A percentile compares a stretch with the other conserved stretches of the same genome.
phyloP scores from a whole-genome alignment of 257 asterid species.

The Pogostemon cablin region DNA sequence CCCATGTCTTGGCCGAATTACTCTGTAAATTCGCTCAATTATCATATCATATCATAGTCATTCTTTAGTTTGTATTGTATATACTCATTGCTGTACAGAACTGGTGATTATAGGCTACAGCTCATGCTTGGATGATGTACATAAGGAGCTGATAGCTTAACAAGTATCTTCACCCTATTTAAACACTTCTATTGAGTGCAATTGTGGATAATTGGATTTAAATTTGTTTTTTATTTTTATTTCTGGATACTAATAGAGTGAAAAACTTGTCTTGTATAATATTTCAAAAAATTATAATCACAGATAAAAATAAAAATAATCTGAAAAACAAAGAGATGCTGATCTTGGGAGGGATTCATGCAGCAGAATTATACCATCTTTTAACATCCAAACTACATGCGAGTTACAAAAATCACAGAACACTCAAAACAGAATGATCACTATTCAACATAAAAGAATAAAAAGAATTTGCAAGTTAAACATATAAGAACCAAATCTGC shows the following conservation, averaged over 20 bases:
- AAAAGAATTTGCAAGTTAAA: conserved; percentile 43
- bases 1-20: conserved; percentile 13
- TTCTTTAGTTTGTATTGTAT: conserved; percentile 33
- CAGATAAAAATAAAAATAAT: neutral
- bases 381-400: conserved; percentile 29
- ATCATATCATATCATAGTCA: neutral
- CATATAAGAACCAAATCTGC: conserved; percentile 35
- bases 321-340: neutral
- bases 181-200: conserved; percentile 5
- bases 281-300: too few relatives aligned
- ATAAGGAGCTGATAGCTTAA: conserved; percentile 7
- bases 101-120: conserved; percentile 4
- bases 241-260: neutral
- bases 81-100: conserved; percentile 35
- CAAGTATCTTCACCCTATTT: neutral
- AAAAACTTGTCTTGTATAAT: too few relatives aligned
- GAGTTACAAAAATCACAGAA: conserved; percentile 34
- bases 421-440: conserved; percentile 27
- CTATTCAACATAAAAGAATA: conserved; percentile 44
- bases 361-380: conserved; percentile 21
- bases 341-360: neutral
- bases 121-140: neutral
- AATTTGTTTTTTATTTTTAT: neutral
- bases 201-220: neutral
- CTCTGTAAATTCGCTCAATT: conserved; percentile 18